Conservation (phyloP, 2,329 filamentous ascomycete genomes). For the Diaporthe citrichinensis region DNA sequence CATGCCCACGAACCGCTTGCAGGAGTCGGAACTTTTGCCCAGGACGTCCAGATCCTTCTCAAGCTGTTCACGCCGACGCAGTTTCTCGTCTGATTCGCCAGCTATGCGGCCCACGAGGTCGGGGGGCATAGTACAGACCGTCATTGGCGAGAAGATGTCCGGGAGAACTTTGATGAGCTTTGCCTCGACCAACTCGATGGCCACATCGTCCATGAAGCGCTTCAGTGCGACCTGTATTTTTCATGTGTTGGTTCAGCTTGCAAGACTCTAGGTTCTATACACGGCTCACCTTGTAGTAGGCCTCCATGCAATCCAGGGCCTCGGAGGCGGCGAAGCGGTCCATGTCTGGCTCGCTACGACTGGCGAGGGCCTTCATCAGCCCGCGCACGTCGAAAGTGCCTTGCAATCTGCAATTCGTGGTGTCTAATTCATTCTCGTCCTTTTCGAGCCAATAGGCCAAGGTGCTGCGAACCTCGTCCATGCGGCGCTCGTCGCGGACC, state of each 20-base stretch:
- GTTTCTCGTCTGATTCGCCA: slow-evolving; percentile 57
- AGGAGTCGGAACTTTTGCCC: slow-evolving; percentile 53
- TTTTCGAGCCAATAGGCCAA: slow-evolving; percentile 27
- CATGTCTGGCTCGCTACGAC: slow-evolving; percentile 45
- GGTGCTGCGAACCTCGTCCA: neutral
- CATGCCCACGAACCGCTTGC: slow-evolving; percentile 51
- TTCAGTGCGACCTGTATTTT: slow-evolving; percentile 57
- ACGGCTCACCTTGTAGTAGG: slow-evolving; percentile 52
- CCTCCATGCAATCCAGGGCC: slow-evolving; percentile 52
- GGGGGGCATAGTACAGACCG: slow-evolving; percentile 53
- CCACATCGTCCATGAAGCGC: slow-evolving; percentile 59
- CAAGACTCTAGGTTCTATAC: neutral
- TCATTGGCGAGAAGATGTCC: slow-evolving; percentile 56
- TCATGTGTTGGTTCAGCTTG: neutral
- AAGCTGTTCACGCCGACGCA: slow-evolving; percentile 53
- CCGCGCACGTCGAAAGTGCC: slow-evolving; percentile 19
- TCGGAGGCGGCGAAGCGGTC: slow-evolving; percentile 49
- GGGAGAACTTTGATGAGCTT: slow-evolving; percentile 54
- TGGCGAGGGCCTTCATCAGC: neutral
- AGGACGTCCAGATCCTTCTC: slow-evolving; percentile 55
- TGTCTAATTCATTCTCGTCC: neutral
- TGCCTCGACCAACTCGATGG: slow-evolving; percentile 58
- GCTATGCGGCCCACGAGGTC: slow-evolving; percentile 55
- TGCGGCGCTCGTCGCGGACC: slow-evolving; percentile 43
- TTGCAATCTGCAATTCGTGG: neutral